Percentiles rank a stretch among this genome's conserved stretches.
phyloP scores from a whole-genome alignment of 2,329 filamentous ascomycete species.

The Diplodia scrobiculata region DNA sequence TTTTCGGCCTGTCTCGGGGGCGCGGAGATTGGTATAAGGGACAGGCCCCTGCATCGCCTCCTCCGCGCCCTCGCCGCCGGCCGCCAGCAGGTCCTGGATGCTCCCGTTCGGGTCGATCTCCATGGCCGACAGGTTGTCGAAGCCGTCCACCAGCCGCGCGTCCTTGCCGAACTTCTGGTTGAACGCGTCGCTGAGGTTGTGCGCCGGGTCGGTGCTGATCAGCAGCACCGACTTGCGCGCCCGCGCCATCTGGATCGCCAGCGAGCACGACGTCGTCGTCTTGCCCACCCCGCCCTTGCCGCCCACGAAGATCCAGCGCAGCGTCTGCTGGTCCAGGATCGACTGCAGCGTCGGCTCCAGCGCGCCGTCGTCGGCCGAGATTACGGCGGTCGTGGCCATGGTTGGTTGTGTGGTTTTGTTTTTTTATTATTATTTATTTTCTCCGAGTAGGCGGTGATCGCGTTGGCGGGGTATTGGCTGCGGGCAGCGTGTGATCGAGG shows the following conservation, averaged over 20 bases:
- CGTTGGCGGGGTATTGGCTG: neutral
- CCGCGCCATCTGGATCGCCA: constrained; percentile 95
- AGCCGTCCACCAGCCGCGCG: constrained; percentile 86
- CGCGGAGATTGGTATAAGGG: too few relatives aligned
- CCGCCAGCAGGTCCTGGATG: constrained; percentile 89
- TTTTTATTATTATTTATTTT: too few relatives aligned
- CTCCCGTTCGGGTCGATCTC: constrained; percentile 98
- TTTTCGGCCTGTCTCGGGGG: too few relatives aligned
- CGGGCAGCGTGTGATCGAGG: neutral
- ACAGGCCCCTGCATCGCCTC: constrained; percentile 67
- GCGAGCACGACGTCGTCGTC: constrained; percentile 98
- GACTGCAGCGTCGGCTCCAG: constrained; percentile 93
- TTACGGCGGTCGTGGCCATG: constrained; percentile 45
- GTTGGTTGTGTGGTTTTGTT: neutral
- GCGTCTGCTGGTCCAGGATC: constrained; percentile 89
- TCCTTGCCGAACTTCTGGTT: constrained; percentile 99
- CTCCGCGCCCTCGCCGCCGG: constrained; percentile 69
- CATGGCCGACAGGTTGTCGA: constrained; percentile 94
- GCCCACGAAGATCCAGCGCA: constrained; percentile 98
- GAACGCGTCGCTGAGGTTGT: constrained; percentile 97
- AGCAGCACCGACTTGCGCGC: constrained; percentile 93
- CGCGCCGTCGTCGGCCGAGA: constrained; percentile 65
- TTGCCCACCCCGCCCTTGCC: constrained; percentile 98
- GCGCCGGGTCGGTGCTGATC: constrained; percentile 96
- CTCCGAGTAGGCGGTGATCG: neutral